These are phyloP conservation scores for Tuber umbilicatum DNA, from an alignment of 495 filamentous ascomycete genomes.

Conservation along the genomic window DNA sequence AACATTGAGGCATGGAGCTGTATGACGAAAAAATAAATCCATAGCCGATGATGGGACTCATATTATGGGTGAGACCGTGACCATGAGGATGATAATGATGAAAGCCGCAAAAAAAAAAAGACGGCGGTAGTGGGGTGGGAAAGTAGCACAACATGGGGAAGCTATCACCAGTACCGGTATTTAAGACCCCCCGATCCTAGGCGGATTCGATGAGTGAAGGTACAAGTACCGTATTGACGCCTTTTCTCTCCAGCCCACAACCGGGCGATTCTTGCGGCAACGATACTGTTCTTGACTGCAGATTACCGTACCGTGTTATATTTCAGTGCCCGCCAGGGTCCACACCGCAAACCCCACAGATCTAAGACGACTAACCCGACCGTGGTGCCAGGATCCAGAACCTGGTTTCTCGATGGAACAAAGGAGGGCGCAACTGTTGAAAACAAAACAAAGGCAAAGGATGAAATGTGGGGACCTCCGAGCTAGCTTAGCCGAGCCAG, in stretches of 20 bases:
- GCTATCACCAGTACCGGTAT: background rate
- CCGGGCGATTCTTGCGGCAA: background rate
- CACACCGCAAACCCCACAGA: background rate
- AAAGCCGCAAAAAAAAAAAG: background rate
- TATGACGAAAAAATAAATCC: background rate
- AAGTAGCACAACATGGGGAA: background rate
- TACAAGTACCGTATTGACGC: background rate
- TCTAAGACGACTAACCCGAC: background rate
- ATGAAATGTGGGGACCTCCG: background rate
- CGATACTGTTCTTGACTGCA: background rate
- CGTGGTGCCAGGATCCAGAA: background rate
- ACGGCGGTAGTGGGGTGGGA: background rate
- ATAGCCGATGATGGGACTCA: background rate
- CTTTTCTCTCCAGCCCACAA: background rate
- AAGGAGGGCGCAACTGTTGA: background rate
- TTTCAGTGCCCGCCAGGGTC: background rate
- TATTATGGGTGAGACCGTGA: background rate
- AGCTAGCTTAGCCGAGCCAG: conserved; percentile 2
- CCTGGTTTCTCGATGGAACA: background rate
- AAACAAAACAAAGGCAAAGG: background rate
- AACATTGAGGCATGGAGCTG: background rate
- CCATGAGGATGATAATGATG: background rate
- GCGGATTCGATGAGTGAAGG: background rate
- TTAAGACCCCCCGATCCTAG: background rate
- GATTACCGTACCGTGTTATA: background rate